A percentile compares a stretch with the other conserved stretches of the same genome.
phyloP scores from a whole-genome alignment of 352 stramenopile genomes.

The Pythium rishiriense region DNA sequence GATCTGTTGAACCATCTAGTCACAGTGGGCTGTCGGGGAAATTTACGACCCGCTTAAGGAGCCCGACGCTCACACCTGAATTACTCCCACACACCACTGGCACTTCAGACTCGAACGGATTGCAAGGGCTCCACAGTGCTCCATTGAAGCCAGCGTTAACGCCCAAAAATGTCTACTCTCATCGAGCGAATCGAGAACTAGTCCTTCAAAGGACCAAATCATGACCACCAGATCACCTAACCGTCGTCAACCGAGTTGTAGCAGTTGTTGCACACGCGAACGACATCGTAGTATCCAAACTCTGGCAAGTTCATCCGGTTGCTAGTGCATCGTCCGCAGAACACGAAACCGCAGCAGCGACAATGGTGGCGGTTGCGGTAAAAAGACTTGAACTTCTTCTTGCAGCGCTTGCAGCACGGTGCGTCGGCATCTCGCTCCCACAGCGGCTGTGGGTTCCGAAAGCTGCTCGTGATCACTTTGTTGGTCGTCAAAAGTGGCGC shows the following conservation, averaged over 20 bases:
- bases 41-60: not conserved
- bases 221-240: slow-evolving; percentile 7
- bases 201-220: slow-evolving; percentile 31
- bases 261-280: slow-evolving; percentile 77
- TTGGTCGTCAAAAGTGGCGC: slow-evolving; percentile 62
- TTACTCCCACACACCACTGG: not conserved
- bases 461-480: slow-evolving; percentile 68
- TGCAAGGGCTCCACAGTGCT: slow-evolving; percentile 25
- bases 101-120: slow-evolving; percentile 3
- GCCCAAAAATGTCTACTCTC: slow-evolving; percentile 49
- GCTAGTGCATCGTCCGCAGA: slow-evolving; percentile 76
- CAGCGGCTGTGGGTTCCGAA: slow-evolving; percentile 75
- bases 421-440: slow-evolving; percentile 85
- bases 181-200: slow-evolving; percentile 37
- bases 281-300: slow-evolving; percentile 87
- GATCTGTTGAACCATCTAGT: not conserved
- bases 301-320: slow-evolving; percentile 86
- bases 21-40: not conserved
- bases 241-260: slow-evolving; percentile 79
- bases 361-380: slow-evolving; percentile 83
- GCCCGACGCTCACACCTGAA: not conserved
- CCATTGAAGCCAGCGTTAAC: slow-evolving; percentile 42
- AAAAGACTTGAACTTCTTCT: slow-evolving; percentile 89
- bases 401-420: slow-evolving; percentile 85
- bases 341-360: slow-evolving; percentile 84